Evolutionary conservation across 805 yeast genomes (phyloP), one percentile per base, ranked within the genome.

Genomic region (Nakazawaea ernobii): DNA sequence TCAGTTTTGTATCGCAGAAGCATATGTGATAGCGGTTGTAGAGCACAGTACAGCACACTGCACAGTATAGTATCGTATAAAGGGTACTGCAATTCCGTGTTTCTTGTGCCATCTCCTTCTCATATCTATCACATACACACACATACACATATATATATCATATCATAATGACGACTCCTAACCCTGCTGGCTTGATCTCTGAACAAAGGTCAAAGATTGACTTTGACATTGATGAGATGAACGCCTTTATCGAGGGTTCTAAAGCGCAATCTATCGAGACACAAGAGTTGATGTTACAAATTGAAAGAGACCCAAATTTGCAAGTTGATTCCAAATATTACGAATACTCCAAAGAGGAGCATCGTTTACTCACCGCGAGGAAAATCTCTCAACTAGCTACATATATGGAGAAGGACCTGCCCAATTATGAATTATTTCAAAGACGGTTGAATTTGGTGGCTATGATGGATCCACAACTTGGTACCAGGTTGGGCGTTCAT

Each of bases 401-500:
- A 35, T 85, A 82, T 60, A 73, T 83, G 63, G 92, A 65, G 41
- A 50, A 42, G 17, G 71, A 67, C 51, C 59, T 59, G 32, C 69
- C 71, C 9, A 49, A 62, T 50, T 65, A 66, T 43, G 70, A 71
- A 26, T 66, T 62, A 35, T 82, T 83, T 61, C 78, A 77, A 60
- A 73, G 77, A 55, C 70, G 91, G 58, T 67, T 84, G 51, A 74
- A 80, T 30, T 54, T 82, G 48, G 63, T 83, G 29, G 80, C 81
- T 14, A 70, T 82, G 39, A 74, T 82, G 52, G 97, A 92, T 63
- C 95, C 96, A 14, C 83, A 82, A 55, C 69, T 86, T 39, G 79
- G 81, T 45, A 90, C 96, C 30, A 78, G 98, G 57, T 66, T 87
- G 43, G 96, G 96, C 37, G 90, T 91, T 48, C 95, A 91, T 69